A percentile compares a stretch with the other conserved stretches of the same genome.
Evolutionary conservation across 352 stramenopile genomes (phyloP).

Genomic region (Phytophthora brassicae): DNA sequence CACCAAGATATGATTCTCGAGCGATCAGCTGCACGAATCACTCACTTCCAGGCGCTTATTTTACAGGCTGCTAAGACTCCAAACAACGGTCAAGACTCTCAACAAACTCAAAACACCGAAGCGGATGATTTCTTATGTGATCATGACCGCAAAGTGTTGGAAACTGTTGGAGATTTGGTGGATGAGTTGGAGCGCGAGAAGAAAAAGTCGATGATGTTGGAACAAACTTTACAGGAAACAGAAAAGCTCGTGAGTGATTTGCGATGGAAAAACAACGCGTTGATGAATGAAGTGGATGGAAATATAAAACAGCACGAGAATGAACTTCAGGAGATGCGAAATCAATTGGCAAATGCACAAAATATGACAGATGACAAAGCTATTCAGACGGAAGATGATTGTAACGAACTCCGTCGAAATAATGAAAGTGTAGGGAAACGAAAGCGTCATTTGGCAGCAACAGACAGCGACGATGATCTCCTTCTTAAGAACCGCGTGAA

Average conservation of each 20-base stretch:
- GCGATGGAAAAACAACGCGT: conserved; percentile 58
- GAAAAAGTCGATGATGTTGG: conserved; percentile 34
- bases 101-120: background rate
- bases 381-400: conserved; percentile 48
- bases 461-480: conserved; percentile 46
- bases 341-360: conserved; percentile 34
- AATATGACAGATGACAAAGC: conserved; percentile 41
- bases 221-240: conserved; percentile 44
- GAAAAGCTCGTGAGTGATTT: conserved; percentile 49
- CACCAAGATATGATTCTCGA: conserved; percentile 72
- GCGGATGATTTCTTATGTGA: conserved; percentile 58
- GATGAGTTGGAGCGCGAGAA: conserved; percentile 51
- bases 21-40: conserved; percentile 53
- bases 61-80: conserved; percentile 21
- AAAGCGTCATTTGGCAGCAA: conserved; percentile 26
- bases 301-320: conserved; percentile 26
- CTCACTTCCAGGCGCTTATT: conserved; percentile 59
- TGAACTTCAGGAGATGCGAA: conserved; percentile 40
- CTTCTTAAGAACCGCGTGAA: conserved; percentile 57
- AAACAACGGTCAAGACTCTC: conserved; percentile 6
- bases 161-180: conserved; percentile 49
- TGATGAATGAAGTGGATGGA: conserved; percentile 49
- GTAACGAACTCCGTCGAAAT: conserved; percentile 18
- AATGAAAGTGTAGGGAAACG: conserved; percentile 23
- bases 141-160: conserved; percentile 64